Base-by-base conservation (phyloP, 2,329 filamentous ascomycete genomes). In the Penicillium sp. region DNA sequence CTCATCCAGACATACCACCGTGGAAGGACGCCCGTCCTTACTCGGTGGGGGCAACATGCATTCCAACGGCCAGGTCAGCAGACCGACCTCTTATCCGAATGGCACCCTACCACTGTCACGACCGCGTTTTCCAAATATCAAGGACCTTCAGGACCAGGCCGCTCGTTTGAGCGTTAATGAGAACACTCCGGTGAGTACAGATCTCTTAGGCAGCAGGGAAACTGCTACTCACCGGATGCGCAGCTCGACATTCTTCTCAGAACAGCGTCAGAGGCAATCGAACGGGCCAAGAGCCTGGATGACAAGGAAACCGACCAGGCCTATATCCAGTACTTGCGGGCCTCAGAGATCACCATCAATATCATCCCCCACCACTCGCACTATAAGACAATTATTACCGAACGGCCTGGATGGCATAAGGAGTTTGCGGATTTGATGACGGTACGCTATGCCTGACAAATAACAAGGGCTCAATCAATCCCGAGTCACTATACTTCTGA, bases 251-350 rank as follows among this genome's bases (percentile, higher is more conserved):
- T 63, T 26, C 57, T 72, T 18, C 51, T 71, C 16, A 55, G 50
- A 40, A 63, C 56, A 13, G 67, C 69, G n/a, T 61, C 63, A 46
- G 62, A 67, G 42, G 64, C 68, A 26, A 63, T 71, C 31, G 56
- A 64, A 22, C 60, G 59, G 51, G 64, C 67, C 13, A 66, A 58
- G 43, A 42, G 46, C 16, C 59, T 60, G 22, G 62, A 69, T 31
- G 55, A 59, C 22, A 58, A 66, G 23, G 57, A 69, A 28, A 80
- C 83, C 4, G 89, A 93, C 62, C 68, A 82, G 29, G 90, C 90
- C 3, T 85, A 95, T 45, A 80, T 86, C 54, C 87, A 95, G 51
- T 97, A 91, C 62, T 78, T 97, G 47, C 81, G 85, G 52, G 87
- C 90, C 9, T 89, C 80, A 49, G 83, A 89, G 47, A 85, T 96